These are phyloP conservation scores for Chernovozyma sophiae-reginae DNA, from an alignment of 1,139 yeast genomes.

Conservation along the genomic window DNA sequence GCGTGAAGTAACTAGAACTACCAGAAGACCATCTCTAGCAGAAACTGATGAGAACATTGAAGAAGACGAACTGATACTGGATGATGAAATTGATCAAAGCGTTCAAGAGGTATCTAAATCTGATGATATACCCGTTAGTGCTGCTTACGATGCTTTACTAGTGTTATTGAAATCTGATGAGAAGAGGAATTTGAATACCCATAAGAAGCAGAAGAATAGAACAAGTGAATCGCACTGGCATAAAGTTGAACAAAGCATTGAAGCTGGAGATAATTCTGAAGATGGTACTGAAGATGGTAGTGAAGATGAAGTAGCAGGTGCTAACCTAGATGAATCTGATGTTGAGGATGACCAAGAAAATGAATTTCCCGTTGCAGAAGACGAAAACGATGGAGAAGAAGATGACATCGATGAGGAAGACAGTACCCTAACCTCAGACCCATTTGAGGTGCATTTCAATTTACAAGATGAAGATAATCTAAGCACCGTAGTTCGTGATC, in stretches of 20 bases:
- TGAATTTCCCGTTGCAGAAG: conserved; percentile 29
- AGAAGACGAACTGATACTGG: conserved; percentile 15
- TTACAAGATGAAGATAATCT: conserved; percentile 42
- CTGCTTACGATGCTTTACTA: conserved; percentile 73
- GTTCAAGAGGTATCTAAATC: conserved; percentile 6
- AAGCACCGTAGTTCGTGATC: conserved; percentile 24
- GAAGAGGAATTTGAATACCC: conserved; percentile 16
- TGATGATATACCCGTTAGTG: conserved; percentile 18
- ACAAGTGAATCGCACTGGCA: conserved; percentile 1
- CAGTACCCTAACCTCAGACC: conserved; percentile 35
- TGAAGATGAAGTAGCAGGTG: conserved; percentile 22
- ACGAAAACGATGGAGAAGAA: conserved; percentile 18
- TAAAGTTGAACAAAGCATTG: conserved; percentile 10
- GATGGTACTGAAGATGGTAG: conserved; percentile 18
- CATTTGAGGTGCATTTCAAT: conserved; percentile 76
- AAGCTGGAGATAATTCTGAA: conserved; percentile 15
- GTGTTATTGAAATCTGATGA: conserved; percentile 60
- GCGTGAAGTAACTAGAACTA: conserved; percentile 55
- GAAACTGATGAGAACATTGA: conserved; percentile 10
- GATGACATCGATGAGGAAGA: conserved; percentile 26
- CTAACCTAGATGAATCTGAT: conserved; percentile 18
- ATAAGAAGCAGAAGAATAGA: conserved; percentile 10
- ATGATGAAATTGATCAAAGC: conserved; percentile 14
- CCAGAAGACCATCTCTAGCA: conserved; percentile 25
- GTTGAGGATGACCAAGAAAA: conserved; percentile 19